Conservation (phyloP, 2,329 filamentous ascomycete genomes). For the Zymoseptoria tritici region DNA sequence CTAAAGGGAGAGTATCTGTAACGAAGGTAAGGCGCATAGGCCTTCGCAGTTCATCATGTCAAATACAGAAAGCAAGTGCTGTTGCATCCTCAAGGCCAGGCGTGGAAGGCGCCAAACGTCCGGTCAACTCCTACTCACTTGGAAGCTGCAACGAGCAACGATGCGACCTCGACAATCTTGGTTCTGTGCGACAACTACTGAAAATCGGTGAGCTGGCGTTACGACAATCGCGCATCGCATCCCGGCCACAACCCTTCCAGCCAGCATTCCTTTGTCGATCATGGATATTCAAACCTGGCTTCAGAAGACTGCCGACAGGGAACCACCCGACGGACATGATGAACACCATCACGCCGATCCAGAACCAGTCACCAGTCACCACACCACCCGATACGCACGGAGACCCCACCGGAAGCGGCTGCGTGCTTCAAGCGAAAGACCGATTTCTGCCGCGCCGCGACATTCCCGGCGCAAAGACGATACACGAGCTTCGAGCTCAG, state of each 20-base stretch:
- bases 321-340: slow-evolving; percentile 23
- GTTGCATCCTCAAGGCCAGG: not conserved
- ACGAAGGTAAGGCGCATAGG: too few species aligned
- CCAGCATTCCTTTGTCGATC: not conserved
- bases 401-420: slow-evolving; percentile 26
- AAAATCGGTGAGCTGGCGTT: not conserved
- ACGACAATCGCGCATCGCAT: not conserved
- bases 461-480: not conserved
- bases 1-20: too few species aligned
- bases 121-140: not conserved
- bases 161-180: not conserved
- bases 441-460: slow-evolving; percentile 2
- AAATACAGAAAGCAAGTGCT: not conserved
- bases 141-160: not conserved
- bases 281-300: slow-evolving; percentile 44
- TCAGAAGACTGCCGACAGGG: slow-evolving; percentile 33
- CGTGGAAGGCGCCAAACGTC: not conserved
- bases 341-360: slow-evolving; percentile 12
- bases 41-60: too few species aligned
- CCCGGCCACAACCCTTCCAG: not conserved
- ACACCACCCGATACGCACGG: not conserved
- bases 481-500: slow-evolving; percentile 8
- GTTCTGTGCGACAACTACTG: not conserved
- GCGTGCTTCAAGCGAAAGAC: slow-evolving; percentile 31
- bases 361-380: not conserved